Conservation (phyloP, 495 filamentous ascomycete species). For the Podospora australis region DNA sequence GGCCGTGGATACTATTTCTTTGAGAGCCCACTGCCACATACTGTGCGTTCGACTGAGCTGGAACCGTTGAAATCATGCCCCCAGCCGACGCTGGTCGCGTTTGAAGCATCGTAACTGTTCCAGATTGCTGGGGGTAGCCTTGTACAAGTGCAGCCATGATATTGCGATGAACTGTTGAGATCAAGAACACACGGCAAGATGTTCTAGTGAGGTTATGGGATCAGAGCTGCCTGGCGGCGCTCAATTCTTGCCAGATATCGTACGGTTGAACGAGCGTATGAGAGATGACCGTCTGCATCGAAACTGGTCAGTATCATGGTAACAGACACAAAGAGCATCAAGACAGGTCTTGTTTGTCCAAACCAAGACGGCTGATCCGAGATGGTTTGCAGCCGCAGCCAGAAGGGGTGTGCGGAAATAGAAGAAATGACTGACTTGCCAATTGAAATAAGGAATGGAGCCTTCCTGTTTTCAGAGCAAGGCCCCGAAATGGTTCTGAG, state of each 20-base stretch:
- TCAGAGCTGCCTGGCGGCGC: slow-evolving; percentile 11
- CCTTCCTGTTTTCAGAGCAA: slow-evolving; percentile 2
- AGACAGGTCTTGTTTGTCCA: too few relatives aligned
- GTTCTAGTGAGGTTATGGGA: slow-evolving; percentile 8
- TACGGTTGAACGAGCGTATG: slow-evolving; percentile 2
- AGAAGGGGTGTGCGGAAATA: too few relatives aligned
- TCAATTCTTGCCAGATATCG: slow-evolving; percentile 11
- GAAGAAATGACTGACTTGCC: background rate
- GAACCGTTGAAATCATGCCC: slow-evolving; percentile 52
- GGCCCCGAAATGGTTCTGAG: background rate
- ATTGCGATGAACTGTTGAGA: background rate
- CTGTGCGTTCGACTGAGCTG: slow-evolving; percentile 49
- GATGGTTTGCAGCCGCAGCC: too few relatives aligned
- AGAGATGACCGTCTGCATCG: slow-evolving; percentile 4
- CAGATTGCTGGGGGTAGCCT: slow-evolving; percentile 76
- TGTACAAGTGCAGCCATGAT: slow-evolving; percentile 88
- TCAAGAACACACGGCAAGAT: background rate
- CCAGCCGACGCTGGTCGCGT: slow-evolving; percentile 66
- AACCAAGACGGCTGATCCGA: too few relatives aligned
- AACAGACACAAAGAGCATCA: background rate
- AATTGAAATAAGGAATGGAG: background rate
- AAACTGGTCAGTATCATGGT: background rate
- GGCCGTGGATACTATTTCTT: slow-evolving; percentile 57
- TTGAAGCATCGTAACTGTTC: slow-evolving; percentile 76
- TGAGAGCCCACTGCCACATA: slow-evolving; percentile 48